These are phyloP conservation scores for Wakefieldia striispora DNA, from an alignment of 768 basidiomycete species.

Conservation along the genomic window DNA sequence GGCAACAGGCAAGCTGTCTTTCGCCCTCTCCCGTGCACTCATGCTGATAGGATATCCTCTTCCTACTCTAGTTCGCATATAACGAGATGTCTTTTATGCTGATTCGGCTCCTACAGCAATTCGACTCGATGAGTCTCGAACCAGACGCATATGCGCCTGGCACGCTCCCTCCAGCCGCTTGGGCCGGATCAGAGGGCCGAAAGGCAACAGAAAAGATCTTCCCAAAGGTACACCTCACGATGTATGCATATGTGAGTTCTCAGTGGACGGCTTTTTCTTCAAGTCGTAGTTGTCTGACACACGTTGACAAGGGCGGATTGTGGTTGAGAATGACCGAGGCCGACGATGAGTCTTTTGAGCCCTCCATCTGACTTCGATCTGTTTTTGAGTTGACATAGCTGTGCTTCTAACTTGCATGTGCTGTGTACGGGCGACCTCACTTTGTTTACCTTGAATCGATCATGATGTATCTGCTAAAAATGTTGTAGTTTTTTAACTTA, in stretches of 20 bases:
- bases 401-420: too few relatives aligned
- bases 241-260: slow-evolving; percentile 45
- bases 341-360: slow-evolving; percentile 2
- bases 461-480: too few relatives aligned
- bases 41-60: background rate
- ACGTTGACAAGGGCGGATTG: slow-evolving; percentile 43
- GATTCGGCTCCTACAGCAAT: slow-evolving; percentile 60
- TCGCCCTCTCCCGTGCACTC: background rate
- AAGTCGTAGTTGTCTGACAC: background rate
- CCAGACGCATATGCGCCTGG: slow-evolving; percentile 45
- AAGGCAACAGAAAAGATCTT: slow-evolving; percentile 50
- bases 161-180: slow-evolving; percentile 44
- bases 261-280: background rate
- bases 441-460: too few relatives aligned
- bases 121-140: slow-evolving; percentile 47
- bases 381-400: too few relatives aligned
- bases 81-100: slow-evolving; percentile 63
- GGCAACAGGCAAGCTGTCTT: slow-evolving; percentile 46
- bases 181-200: slow-evolving; percentile 44
- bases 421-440: too few relatives aligned
- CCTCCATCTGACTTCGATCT: too few relatives aligned
- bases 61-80: slow-evolving; percentile 45
- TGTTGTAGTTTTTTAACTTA: too few relatives aligned
- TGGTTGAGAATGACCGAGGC: slow-evolving; percentile 45
- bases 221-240: slow-evolving; percentile 54